Base-by-base conservation (phyloP, 257 asterid species). In the Solanum commersonii region DNA sequence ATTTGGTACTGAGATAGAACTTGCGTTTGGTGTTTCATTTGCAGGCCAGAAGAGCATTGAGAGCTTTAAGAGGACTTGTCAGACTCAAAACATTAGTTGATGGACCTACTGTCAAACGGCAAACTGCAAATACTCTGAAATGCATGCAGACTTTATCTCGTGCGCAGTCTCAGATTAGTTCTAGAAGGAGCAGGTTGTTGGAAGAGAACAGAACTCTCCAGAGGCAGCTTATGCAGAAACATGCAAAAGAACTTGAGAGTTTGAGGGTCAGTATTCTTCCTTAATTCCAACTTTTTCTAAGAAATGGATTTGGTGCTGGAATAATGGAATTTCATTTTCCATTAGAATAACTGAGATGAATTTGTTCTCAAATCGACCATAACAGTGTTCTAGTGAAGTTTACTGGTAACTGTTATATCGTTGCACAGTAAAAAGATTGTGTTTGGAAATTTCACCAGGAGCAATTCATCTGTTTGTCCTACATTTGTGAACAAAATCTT, bases 201-300 rank as follows among this genome's bases (percentile, higher is more conserved):
- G 89, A 87, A 83, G 89, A 87, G 68, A 87, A 82, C 74, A 63
- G 68, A 23, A 84, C 87, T 27, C 87, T 87, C 8, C 90, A 88
- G 46, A 88, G 87, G 27, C 87, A 88, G 84, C 87, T 88, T 37
- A 59, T 88, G 72, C 90, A 88, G 87, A 83, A 71, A 84, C 90
- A 72, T 71, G 90, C 90, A 10, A 88, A 88, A 49, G 90, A 88
- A 40, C 87, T 88, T 52, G 87, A 83, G 87, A 81, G 87, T 29
- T 67, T 88, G 74, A 88, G 78, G 90, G 84, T 88, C 44, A 71
- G 84, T 49, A 68, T 83, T 56, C 44, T 88, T 88, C 25, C 18
- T 76, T 44, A 1, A 11, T n/a, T 37, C 85, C 65, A 40, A n/a
- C 38, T 56, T 74, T 87, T 34, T 56, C 65, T 35, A 37, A 2